A percentile compares a stretch with the other conserved stretches of the same genome.
These are phyloP conservation scores for Microthlaspi erraticum DNA, from an alignment of 345 rosid genomes.

Conservation along the genomic window DNA sequence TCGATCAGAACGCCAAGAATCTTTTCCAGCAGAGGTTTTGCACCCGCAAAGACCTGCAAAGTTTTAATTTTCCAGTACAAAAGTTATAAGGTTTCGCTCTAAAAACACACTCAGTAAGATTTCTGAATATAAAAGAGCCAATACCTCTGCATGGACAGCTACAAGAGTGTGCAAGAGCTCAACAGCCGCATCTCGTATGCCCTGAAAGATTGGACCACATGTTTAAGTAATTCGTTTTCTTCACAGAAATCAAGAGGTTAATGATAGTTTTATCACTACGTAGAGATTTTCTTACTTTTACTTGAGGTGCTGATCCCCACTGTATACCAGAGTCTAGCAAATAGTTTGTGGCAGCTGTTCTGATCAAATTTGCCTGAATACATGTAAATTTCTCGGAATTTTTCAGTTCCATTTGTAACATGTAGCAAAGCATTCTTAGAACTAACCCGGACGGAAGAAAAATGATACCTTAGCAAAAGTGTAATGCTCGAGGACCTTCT, in stretches of 20 bases:
- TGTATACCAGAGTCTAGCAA: constrained; percentile 88
- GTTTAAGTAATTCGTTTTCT: neutral
- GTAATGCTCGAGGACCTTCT: constrained; percentile 87
- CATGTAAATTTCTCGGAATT: neutral
- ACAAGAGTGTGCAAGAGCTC: constrained; percentile 90
- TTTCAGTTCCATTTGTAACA: constrained; percentile 8
- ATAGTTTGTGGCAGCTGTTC: constrained; percentile 81
- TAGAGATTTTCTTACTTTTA: constrained; percentile 63
- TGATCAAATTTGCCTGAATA: constrained; percentile 82
- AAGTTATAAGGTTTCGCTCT: neutral
- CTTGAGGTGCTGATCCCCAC: constrained; percentile 94
- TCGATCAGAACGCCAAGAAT: constrained; percentile 91
- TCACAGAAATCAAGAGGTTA: constrained; percentile 3
- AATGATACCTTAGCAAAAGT: constrained; percentile 85
- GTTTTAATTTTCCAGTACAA: constrained; percentile 19
- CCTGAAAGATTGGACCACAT: constrained; percentile 55
- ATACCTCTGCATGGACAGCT: constrained; percentile 94
- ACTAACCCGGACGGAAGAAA: neutral
- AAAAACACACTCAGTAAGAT: neutral
- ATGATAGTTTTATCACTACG: neutral
- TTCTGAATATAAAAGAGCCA: neutral
- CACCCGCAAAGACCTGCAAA: constrained; percentile 87
- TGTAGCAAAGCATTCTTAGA: neutral
- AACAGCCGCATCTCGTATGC: constrained; percentile 93
- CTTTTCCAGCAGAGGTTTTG: constrained; percentile 92